Conservation (phyloP, 306 rosid genomes). For the Glycine latifolia region DNA sequence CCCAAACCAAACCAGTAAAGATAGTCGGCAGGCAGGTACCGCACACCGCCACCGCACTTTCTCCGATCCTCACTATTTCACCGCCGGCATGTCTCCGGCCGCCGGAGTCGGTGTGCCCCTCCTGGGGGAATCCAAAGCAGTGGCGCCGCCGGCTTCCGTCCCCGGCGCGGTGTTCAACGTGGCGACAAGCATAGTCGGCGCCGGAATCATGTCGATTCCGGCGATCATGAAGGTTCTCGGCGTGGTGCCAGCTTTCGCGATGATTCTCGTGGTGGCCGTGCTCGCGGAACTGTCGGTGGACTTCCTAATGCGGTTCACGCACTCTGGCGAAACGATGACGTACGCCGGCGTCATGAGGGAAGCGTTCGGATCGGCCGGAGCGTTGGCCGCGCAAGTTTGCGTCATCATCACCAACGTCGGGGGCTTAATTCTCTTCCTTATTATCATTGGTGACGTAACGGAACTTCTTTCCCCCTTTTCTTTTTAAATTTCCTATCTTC, state of each 20-base stretch:
- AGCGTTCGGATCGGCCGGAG: constrained; percentile 73
- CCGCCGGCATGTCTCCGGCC: constrained; percentile 68
- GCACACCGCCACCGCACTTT: neutral
- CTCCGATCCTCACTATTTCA: neutral
- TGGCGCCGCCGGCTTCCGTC: constrained; percentile 51
- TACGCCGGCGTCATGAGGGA: constrained; percentile 93
- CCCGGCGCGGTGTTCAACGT: constrained; percentile 87
- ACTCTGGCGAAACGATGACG: constrained; percentile 70
- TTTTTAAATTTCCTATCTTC: neutral
- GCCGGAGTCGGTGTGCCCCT: constrained; percentile 60
- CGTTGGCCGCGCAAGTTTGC: constrained; percentile 65
- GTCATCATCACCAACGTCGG: constrained; percentile 81
- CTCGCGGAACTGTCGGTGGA: constrained; percentile 79
- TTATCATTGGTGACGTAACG: constrained; percentile 67
- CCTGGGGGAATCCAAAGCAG: constrained; percentile 32
- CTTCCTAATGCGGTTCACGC: constrained; percentile 81
- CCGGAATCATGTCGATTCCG: constrained; percentile 96
- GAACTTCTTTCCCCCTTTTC: too few species aligned
- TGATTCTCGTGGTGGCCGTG: constrained; percentile 66
- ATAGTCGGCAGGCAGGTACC: too few species aligned
- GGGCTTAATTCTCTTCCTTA: constrained; percentile 75
- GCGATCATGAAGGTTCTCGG: constrained; percentile 86
- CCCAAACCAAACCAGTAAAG: neutral
- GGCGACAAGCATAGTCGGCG: constrained; percentile 83
- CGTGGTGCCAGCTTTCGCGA: constrained; percentile 64